Conservation (phyloP, 495 filamentous ascomycete genomes). For the Astrocystis sublimbata region DNA sequence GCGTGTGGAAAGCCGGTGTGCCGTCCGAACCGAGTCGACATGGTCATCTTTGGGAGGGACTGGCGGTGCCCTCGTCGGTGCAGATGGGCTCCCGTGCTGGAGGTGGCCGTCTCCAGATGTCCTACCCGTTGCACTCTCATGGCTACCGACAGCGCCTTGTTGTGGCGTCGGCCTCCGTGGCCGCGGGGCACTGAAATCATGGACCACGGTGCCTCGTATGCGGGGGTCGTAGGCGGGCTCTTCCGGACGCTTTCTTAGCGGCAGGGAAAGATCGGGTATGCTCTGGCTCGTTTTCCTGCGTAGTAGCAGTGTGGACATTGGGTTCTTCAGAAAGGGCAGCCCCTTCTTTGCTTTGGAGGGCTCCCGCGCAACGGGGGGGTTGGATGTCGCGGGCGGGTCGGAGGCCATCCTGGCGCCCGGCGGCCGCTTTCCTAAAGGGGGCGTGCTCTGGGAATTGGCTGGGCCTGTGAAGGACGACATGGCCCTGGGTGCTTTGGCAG, state of each 20-base stretch:
- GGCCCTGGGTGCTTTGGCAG: conserved; percentile 31
- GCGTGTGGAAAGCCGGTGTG: conserved; percentile 35
- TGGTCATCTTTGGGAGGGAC: conserved; percentile 42
- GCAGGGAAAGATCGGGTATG: conserved; percentile 51
- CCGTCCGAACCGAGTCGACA: conserved; percentile 27
- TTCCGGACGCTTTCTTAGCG: conserved; percentile 34
- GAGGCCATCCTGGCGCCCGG: conserved; percentile 39
- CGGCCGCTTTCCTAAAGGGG: conserved; percentile 31
- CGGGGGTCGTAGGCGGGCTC: conserved; percentile 69
- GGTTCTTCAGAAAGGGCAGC: conserved; percentile 52
- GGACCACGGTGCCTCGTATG: conserved; percentile 80
- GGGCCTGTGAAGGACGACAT: conserved; percentile 42
- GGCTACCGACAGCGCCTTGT: conserved; percentile 7
- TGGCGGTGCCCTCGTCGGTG: conserved; percentile 26
- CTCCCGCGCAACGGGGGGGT: conserved; percentile 60
- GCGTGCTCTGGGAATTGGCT: conserved; percentile 37
- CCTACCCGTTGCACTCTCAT: conserved; percentile 16
- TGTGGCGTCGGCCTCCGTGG: conserved; percentile 53
- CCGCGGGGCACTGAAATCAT: conserved; percentile 87
- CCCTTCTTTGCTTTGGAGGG: conserved; percentile 53
- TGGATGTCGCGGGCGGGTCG: conserved; percentile 54
- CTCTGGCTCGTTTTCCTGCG: conserved; percentile 47
- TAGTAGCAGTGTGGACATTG: conserved; percentile 47
- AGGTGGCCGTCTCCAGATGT: conserved; percentile 20
- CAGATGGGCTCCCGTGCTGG: conserved; percentile 21